Evolutionary conservation across 2,329 filamentous ascomycete genomes (phyloP).

Genomic region (Paradendryphiella salina): DNA sequence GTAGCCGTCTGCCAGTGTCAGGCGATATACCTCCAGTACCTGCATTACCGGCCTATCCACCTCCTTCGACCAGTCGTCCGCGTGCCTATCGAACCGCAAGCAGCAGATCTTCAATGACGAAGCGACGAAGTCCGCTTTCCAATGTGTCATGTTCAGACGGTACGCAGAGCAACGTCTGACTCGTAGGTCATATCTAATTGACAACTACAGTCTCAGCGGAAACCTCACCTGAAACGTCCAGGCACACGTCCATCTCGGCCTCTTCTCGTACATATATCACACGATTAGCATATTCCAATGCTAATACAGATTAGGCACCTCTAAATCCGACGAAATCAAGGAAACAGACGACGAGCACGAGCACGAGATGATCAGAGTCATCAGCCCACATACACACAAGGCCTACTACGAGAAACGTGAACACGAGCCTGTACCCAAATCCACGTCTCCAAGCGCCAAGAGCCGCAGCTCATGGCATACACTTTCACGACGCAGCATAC

Average conservation of each 20-base stretch:
- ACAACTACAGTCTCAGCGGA: conserved; percentile 8
- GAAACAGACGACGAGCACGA: conserved; percentile 1
- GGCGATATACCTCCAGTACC: conserved; percentile 6
- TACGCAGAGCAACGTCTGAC: neutral
- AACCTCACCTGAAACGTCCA: conserved; percentile 5
- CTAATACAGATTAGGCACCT: conserved; percentile 7
- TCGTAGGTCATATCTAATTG: neutral
- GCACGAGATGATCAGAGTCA: conserved; percentile 6
- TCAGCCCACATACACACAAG: neutral
- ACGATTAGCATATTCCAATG: neutral
- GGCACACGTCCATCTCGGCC: conserved; percentile 10
- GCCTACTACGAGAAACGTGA: neutral
- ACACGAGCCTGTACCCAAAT: conserved; percentile 1
- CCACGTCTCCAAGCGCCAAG: conserved; percentile 3
- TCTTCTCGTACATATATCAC: conserved; percentile 10
- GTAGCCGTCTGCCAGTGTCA: neutral
- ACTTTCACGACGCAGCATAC: conserved; percentile 10
- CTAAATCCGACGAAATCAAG: conserved; percentile 5
- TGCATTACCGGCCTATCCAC: neutral
- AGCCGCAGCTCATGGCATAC: conserved; percentile 9
- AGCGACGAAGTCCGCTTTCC: conserved; percentile 22
- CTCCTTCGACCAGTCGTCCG: conserved; percentile 9
- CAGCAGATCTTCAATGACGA: conserved; percentile 19
- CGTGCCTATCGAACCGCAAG: conserved; percentile 8
- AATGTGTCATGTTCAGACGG: conserved; percentile 17